Evolutionary conservation across 805 yeast genomes (phyloP).

Genomic region (Saccharomycopsis sp.): DNA sequence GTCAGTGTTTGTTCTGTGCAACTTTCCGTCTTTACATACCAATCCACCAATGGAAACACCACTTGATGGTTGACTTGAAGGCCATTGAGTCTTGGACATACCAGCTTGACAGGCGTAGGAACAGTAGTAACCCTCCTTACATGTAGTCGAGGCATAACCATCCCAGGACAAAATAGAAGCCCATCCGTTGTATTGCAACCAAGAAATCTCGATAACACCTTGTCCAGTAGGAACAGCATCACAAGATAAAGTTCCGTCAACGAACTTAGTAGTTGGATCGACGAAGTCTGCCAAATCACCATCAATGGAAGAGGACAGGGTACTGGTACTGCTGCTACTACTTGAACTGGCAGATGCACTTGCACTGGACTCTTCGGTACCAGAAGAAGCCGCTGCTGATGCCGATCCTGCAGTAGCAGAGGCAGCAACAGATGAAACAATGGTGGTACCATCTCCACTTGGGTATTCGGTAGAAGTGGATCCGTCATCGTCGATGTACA

Average conservation of each 20-base stretch:
- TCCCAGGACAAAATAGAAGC: slow-evolving; percentile 56
- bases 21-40: slow-evolving; percentile 73
- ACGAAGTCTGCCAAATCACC: slow-evolving; percentile 50
- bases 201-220: slow-evolving; percentile 73
- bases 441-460: not conserved
- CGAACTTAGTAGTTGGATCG: slow-evolving; percentile 46
- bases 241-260: slow-evolving; percentile 69
- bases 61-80: slow-evolving; percentile 72
- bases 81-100: slow-evolving; percentile 99
- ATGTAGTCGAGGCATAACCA: slow-evolving; percentile 62
- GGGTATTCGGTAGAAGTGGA: slow-evolving; percentile 4
- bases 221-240: slow-evolving; percentile 63
- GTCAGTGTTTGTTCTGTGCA: slow-evolving; percentile 72
- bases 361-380: slow-evolving; percentile 23
- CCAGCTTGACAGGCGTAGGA: slow-evolving; percentile 98
- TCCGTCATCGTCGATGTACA: slow-evolving; percentile 13
- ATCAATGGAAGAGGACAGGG: too few species aligned
- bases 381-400: slow-evolving; percentile 20
- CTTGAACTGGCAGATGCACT: slow-evolving; percentile 30
- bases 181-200: slow-evolving; percentile 76
- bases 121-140: slow-evolving; percentile 89
- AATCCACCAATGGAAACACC: slow-evolving; percentile 96
- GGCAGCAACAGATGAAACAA: not conserved
- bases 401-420: not conserved
- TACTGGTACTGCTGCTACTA: slow-evolving; percentile 34